Base-by-base conservation (phyloP, 2,329 filamentous ascomycete genomes). In the Alternaria metachromatica region DNA sequence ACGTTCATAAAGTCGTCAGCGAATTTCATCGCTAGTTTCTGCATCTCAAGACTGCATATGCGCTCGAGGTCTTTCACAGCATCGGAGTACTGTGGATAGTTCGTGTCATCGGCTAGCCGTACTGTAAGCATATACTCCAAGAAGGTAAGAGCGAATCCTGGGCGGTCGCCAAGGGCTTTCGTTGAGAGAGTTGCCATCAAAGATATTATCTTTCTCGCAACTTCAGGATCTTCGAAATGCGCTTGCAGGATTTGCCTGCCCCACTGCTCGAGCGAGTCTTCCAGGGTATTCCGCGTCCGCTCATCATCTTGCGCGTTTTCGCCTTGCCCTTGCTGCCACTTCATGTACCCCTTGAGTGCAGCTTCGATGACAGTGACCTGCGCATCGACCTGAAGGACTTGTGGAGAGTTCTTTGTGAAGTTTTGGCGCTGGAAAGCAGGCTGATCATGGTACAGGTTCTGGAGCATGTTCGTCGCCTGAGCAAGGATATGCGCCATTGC, bases 341-440 rank as follows among this genome's bases (percentile, higher is more conserved):
- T 94, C 68, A 90, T 88, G 70, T 94, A 97, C 2, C 95, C 96
- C 77, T 94, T 97, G 28, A 98, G 82, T 1, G 93, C 91, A 25
- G 94, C 91, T 76, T 97, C 93, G 3, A 97, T 91, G 23, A 97
- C 91, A 0, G 93, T 93, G 71, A 95, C 95, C 69, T 97, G 92
- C 0, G 94, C 92, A 78, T 99, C 96, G 3, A 96, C 90, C 26
- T 89, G 89, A 58, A 99, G 85, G 3, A 91, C 87, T n/a, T 90
- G 85, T 71, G 89, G 86, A 0, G 91, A 92, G 64, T 88, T 87
- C 73, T 92, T 94, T 37, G 87, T 86, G 74, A 83, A 85, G 5
- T 70, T 77, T 23, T 80, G 71, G 3, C 77, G 72, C 37, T 89
- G 86, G 68, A 97, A 91, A 2, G 88, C 81, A 15, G 89, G 86